Evolutionary conservation across 768 basidiomycete genomes (phyloP), one percentile per base, ranked within the genome.

Genomic region (Phylloporus sp.): DNA sequence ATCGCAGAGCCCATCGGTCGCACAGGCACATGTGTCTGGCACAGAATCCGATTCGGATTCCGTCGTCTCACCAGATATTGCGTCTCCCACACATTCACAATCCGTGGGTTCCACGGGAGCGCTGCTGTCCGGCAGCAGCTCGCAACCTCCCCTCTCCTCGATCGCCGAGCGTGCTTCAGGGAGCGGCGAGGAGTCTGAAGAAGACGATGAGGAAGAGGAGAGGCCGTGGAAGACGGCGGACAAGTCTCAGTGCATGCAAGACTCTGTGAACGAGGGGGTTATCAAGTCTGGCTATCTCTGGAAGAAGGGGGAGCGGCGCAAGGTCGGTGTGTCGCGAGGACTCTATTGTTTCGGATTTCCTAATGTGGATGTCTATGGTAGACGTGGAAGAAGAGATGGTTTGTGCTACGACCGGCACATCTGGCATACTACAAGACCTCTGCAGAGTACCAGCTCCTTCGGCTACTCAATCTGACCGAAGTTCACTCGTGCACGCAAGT

Each of bases 361-460:
- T 41, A 10, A 43, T 45, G 33, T 43, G 42, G 38, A 48, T 26
- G 41, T 42, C n/a, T 45, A 33, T 41, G 17, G 35, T 61, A 95
- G 93, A 92, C 88, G 2, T 99, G 96, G 96, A 97, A 98, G 77
- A 94, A 93, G 69, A 80, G 94, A 18, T 98, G 95, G 95, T 98
- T 98, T 58, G 96, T 99, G 2, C 71, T 99, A 48, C 81, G 95
- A 15, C 81, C 90, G 1, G 87, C 86, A 3, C 91, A 96, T 66
- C 71, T 99, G 40, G 92, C 92, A 4, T 97, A 95, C 69, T 98
- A 98, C 80, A 97, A 98, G 74, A 91, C 80, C 38, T 84, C 87
- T 26, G 87, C 89, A 46, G 95, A 99, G 68, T 98, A 98, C 71
- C 78, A 94, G 66, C 79, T 97, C 4, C 82, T 92, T 22, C 83